A percentile compares a stretch with the other conserved stretches of the same genome.
Evolutionary conservation across 2,329 filamentous ascomycete species (phyloP).

Genomic region (Penicillium sp.): DNA sequence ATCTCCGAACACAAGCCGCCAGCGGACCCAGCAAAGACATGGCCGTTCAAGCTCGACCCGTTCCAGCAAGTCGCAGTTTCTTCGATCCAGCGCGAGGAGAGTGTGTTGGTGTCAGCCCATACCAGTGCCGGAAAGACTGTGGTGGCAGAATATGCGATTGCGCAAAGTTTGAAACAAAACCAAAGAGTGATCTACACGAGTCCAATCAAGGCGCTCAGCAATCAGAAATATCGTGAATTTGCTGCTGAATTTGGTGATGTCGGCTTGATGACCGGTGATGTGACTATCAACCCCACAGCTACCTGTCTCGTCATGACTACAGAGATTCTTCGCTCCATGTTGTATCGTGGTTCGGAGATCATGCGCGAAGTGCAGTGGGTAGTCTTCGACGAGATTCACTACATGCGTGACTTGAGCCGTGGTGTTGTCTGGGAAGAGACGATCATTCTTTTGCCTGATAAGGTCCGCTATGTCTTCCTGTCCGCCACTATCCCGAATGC

Average conservation of each 20-base stretch:
- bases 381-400: conserved; percentile 97
- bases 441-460: conserved; percentile 94
- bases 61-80: conserved; percentile 94
- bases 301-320: conserved; percentile 99
- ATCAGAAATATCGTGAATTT: conserved; percentile 98
- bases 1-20: conserved; percentile 92
- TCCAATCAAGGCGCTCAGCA: conserved; percentile 97
- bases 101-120: conserved; percentile 92
- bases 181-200: conserved; percentile 99
- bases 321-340: conserved; percentile 96
- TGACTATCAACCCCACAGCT: conserved; percentile 97
- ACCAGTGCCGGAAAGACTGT: conserved; percentile 98
- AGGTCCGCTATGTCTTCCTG: conserved; percentile 97
- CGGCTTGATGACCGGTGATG: conserved; percentile 96
- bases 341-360: conserved; percentile 96
- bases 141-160: conserved; percentile 96
- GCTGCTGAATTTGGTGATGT: conserved; percentile 93
- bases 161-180: conserved; percentile 93
- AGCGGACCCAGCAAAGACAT: conserved; percentile 75
- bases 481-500: conserved; percentile 98
- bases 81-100: conserved; percentile 94
- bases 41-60: conserved; percentile 88
- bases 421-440: conserved; percentile 99
- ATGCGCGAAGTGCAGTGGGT: conserved; percentile 99
- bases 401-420: conserved; percentile 82